Conservation (phyloP, 129 eudicot species). For the Lactuca saligna region DNA sequence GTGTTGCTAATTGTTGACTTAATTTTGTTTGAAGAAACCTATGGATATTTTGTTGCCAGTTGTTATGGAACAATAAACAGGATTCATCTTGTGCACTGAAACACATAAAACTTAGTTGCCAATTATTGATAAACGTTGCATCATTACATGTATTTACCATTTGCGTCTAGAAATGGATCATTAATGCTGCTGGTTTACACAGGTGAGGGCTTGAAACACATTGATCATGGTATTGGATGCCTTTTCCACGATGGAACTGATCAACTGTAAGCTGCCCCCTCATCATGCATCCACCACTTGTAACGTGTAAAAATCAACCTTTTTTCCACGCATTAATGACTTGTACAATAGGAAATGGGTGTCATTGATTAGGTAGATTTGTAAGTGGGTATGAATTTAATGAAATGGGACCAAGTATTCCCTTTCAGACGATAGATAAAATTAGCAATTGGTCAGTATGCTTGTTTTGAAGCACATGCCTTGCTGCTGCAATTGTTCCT, state of each 20-base stretch:
- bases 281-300: slow-evolving; percentile 22
- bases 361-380: slow-evolving; percentile 23
- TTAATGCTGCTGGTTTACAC: slow-evolving; percentile 19
- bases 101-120: slow-evolving; percentile 18
- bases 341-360: slow-evolving; percentile 11
- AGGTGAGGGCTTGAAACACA: slow-evolving; percentile 16
- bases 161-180: slow-evolving; percentile 5
- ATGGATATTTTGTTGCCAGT: background rate
- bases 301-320: slow-evolving; percentile 8
- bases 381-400: slow-evolving; percentile 30
- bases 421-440: slow-evolving; percentile 10
- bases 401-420: slow-evolving; percentile 18
- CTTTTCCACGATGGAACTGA: slow-evolving; percentile 17
- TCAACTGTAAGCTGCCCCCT: slow-evolving; percentile 4
- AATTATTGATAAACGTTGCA: background rate
- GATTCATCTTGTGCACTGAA: background rate
- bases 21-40: too few species aligned
- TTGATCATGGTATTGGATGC: slow-evolving; percentile 15
- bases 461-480: slow-evolving; percentile 14
- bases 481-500: slow-evolving; percentile 3
- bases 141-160: slow-evolving; percentile 2
- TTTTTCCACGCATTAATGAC: slow-evolving; percentile 2
- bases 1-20: background rate
- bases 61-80: background rate
- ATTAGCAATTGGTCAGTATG: slow-evolving; percentile 18